Conservation (phyloP, 2,329 filamentous ascomycete species). For the Phialocephala subalpina region DNA sequence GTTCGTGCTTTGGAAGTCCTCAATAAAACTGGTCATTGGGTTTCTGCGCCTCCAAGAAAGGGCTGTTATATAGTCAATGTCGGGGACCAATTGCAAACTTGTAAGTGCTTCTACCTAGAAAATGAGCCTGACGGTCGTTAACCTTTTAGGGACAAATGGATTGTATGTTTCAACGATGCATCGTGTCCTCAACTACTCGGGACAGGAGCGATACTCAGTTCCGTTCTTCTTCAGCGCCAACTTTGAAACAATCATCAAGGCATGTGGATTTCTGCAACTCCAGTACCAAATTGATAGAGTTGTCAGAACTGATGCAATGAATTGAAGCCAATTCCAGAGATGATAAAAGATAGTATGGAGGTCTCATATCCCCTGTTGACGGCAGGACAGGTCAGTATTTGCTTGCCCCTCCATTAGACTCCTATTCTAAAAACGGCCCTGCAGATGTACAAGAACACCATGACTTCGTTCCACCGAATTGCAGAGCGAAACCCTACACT, state of each 20-base stretch:
- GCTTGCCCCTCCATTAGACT: neutral
- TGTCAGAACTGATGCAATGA: neutral
- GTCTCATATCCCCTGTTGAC: neutral
- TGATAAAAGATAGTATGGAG: neutral
- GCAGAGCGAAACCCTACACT: neutral
- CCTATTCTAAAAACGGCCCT: neutral
- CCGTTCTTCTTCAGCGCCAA: slow-evolving; percentile 62
- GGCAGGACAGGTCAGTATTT: neutral
- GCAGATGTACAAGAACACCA: slow-evolving; percentile 5
- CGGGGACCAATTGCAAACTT: slow-evolving; percentile 52
- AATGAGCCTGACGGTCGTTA: neutral
- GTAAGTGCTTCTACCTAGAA: neutral
- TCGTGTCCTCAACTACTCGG: slow-evolving; percentile 58
- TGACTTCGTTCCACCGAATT: neutral
- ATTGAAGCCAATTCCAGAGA: neutral
- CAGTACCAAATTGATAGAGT: too few relatives aligned
- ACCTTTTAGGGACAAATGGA: slow-evolving; percentile 47
- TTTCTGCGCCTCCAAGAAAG: slow-evolving; percentile 20
- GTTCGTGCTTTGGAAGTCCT: slow-evolving; percentile 36
- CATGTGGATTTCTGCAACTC: neutral
- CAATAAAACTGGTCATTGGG: slow-evolving; percentile 27
- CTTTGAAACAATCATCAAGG: slow-evolving; percentile 45
- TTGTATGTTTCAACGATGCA: slow-evolving; percentile 58
- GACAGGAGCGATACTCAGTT: slow-evolving; percentile 57
- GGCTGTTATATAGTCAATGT: slow-evolving; percentile 54